Evolutionary conservation across 331 rosid genomes (phyloP).

Genomic region (Dryas integrifolia): DNA sequence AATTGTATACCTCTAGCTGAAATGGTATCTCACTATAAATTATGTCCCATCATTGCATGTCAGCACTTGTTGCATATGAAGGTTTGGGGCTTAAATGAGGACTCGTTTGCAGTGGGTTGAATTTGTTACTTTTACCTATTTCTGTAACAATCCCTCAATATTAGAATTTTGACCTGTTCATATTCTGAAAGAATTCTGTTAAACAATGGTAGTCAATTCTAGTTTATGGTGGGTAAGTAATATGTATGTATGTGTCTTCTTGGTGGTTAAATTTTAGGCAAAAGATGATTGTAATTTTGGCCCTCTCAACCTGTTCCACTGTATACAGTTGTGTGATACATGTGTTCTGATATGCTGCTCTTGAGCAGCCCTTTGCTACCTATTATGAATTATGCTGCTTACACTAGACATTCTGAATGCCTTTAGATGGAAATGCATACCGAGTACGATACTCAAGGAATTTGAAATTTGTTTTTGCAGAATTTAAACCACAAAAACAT

Average conservation of each 20-base stretch:
- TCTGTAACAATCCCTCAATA: neutral
- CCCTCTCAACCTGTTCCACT: neutral
- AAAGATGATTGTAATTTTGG: neutral
- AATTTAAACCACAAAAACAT: constrained; percentile 96
- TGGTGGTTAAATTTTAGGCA: neutral
- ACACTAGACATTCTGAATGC: constrained; percentile 13
- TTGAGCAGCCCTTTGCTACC: constrained; percentile 4
- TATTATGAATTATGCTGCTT: constrained; percentile 4
- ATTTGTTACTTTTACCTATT: neutral
- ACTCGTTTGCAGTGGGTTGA: neutral
- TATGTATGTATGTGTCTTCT: neutral
- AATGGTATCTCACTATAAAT: neutral
- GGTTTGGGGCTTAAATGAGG: neutral
- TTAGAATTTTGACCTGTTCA: neutral
- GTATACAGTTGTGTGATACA: neutral
- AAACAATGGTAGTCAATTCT: neutral
- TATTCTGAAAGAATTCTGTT: neutral
- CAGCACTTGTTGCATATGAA: neutral
- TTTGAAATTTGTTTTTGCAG: constrained; percentile 50
- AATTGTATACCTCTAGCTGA: constrained; percentile 21
- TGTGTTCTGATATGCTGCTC: constrained; percentile 10
- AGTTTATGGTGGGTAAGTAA: neutral
- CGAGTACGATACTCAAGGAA: constrained; percentile 13
- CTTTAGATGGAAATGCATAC: constrained; percentile 11
- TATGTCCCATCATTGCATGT: neutral